Conservation (phyloP, 23 red algal genomes). For the Gracilaria domingensis region DNA sequence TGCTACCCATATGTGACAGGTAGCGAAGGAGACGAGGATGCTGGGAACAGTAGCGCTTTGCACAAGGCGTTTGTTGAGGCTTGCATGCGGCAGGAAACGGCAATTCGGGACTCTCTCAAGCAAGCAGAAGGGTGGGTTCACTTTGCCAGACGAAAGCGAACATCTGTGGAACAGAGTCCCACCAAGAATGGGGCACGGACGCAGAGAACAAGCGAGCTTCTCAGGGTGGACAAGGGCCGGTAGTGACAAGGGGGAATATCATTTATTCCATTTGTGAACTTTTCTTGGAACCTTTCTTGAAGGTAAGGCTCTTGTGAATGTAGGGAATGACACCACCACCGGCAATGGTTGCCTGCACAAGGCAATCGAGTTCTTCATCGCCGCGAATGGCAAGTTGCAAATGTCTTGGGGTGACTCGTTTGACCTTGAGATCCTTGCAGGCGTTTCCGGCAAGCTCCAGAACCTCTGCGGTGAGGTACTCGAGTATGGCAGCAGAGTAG, state of each 20-base stretch:
- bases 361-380: slow-evolving; percentile 90
- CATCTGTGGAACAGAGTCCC: background rate
- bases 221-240: background rate
- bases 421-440: slow-evolving; percentile 85
- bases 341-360: slow-evolving; percentile 95
- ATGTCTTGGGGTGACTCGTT: slow-evolving; percentile 90
- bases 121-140: slow-evolving; percentile 29
- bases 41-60: background rate
- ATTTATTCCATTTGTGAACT: slow-evolving; percentile 70
- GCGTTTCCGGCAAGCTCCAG: slow-evolving; percentile 95
- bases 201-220: background rate
- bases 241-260: background rate
- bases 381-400: slow-evolving; percentile 94
- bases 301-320: slow-evolving; percentile 88
- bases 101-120: background rate
- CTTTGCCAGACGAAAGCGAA: slow-evolving; percentile 18
- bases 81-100: background rate
- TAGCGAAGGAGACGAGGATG: background rate
- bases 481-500: slow-evolving; percentile 91
- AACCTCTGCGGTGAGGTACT: slow-evolving; percentile 95
- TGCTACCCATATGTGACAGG: background rate
- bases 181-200: background rate
- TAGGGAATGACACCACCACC: slow-evolving; percentile 95
- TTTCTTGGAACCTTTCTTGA: slow-evolving; percentile 65
- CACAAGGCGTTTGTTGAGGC: background rate